These are phyloP conservation scores for Colletotrichum navitas DNA, from an alignment of 2,329 filamentous ascomycete species.

Conservation along the genomic window DNA sequence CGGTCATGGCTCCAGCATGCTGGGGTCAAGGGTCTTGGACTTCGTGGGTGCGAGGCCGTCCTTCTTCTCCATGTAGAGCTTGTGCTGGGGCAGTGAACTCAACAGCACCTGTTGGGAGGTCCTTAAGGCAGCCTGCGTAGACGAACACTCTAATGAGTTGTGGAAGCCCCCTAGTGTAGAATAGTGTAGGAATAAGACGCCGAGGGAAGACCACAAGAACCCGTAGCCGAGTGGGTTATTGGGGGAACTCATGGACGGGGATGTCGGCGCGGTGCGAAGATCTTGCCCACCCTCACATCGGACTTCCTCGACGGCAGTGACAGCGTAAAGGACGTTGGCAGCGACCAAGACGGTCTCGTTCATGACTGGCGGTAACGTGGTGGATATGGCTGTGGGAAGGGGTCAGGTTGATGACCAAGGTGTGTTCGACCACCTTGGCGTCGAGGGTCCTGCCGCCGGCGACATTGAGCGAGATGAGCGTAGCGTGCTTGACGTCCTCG, in stretches of 20 bases:
- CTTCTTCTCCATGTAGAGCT: conserved; percentile 87
- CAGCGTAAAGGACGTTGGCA: conserved; percentile 82
- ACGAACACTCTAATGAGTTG: conserved; percentile 90
- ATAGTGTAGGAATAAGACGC: conserved; percentile 89
- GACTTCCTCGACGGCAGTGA: conserved; percentile 91
- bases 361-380: conserved; percentile 97
- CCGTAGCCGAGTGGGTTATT: conserved; percentile 96
- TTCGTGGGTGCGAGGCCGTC: conserved; percentile 85
- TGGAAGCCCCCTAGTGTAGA: conserved; percentile 92
- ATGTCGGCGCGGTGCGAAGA: conserved; percentile 89
- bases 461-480: conserved; percentile 63
- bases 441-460: conserved; percentile 82
- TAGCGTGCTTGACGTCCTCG: conserved; percentile 78
- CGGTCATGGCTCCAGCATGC: conserved; percentile 85
- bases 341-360: conserved; percentile 85
- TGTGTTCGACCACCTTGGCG: background rate
- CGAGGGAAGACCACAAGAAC: conserved; percentile 84
- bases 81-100: conserved; percentile 77
- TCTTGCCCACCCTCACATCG: conserved; percentile 90
- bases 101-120: conserved; percentile 76
- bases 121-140: conserved; percentile 88
- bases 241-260: conserved; percentile 74
- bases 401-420: background rate
- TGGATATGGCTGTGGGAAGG: conserved; percentile 47
- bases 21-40: conserved; percentile 76